Evolutionary conservation across 2,329 filamentous ascomycete genomes (phyloP), one percentile per base, ranked within the genome.

Genomic region (Ramularia collo-cygni): DNA sequence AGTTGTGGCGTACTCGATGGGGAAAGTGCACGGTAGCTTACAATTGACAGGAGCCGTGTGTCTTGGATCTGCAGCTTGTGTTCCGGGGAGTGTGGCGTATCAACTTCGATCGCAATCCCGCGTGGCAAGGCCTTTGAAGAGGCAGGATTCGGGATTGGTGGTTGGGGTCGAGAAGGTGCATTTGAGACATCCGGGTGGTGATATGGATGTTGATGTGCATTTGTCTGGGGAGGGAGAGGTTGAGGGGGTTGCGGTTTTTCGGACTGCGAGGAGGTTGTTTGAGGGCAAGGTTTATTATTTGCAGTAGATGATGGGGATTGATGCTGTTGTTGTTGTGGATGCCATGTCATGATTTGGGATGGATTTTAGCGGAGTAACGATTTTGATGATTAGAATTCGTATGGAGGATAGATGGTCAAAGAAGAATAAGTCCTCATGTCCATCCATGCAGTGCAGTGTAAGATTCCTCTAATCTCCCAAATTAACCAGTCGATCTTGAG

Each of bases 31-130:
- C 30, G 57, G 58, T 17, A 58, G 55, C 31, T 38, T 61, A 33
- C 58, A 61, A 35, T 48, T 60, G n/a, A 60, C 57, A 7, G 58
- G 58, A 3, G 58, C 58, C 7, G 58, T 58, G 8, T 60, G 56
- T 35, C 35, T 60, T 10, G 56, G 46, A 4, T 50, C 56, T 10
- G 57, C 57, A 7, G 52, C 52, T 8, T 59, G 56, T 32, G 54
- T 55, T 10, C 43, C 55, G 17, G 58, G 54, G 15, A 60, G 56
- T 2, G 42, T 59, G 1, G 56, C 56, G 8, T 47, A 58, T 35
- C 14, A 33, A 3, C 41, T 52, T 30, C 15, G 4, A 8, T 10
- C n/a, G 24, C 30, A 12, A 13, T 8, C n/a, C 15, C 19, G 32
- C 7, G 18, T 18, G 10, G 28, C 28, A 6, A 30, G 13, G 17